Conservation (phyloP, 805 yeast genomes). For the Yarrowia bubula region DNA sequence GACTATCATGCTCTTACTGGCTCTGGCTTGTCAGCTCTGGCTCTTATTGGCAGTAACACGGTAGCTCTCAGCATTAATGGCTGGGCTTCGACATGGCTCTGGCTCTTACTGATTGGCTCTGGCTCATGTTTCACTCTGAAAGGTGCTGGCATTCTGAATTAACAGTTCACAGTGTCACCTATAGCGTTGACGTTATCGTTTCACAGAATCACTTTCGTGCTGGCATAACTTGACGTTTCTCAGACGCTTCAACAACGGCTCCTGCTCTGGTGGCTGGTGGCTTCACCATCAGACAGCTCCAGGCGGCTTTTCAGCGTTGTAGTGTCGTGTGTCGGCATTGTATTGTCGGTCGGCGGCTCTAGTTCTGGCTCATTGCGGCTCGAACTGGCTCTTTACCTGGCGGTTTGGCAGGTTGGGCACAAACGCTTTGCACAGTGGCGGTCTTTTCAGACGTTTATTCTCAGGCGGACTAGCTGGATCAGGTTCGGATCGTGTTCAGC, state of each 20-base stretch:
- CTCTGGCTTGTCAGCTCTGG: background rate
- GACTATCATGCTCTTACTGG: background rate
- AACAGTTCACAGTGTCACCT: background rate
- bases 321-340: background rate
- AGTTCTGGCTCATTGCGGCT: too few species aligned
- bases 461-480: background rate
- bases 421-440: background rate
- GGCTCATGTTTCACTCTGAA: background rate
- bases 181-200: background rate
- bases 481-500: background rate
- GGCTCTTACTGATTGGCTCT: background rate
- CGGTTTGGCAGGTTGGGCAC: background rate
- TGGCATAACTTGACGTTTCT: background rate
- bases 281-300: background rate
- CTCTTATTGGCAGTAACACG: background rate
- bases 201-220: background rate
- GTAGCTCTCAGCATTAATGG: too few species aligned
- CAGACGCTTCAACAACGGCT: background rate
- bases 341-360: background rate
- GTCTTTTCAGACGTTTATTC: background rate
- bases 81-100: too few species aligned
- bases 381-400: background rate
- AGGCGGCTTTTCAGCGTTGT: background rate
- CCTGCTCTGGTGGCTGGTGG: background rate
- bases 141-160: background rate